These are phyloP conservation scores for Diaporthe batatas DNA, from an alignment of 2,329 filamentous ascomycete species.

Conservation along the genomic window DNA sequence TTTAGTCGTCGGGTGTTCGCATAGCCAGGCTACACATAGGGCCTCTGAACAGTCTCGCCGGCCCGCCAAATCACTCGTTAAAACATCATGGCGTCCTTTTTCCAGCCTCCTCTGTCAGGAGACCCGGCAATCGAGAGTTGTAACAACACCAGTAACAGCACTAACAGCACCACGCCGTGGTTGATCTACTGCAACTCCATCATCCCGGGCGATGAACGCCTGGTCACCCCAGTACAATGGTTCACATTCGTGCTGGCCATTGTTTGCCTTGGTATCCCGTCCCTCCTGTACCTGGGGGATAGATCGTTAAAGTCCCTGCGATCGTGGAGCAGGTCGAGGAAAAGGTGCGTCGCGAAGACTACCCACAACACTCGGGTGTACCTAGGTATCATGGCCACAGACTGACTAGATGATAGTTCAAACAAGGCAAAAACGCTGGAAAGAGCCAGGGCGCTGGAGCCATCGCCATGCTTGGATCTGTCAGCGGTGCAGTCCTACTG, in stretches of 20 bases:
- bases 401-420: constrained; percentile 37
- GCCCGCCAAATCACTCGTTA: not conserved
- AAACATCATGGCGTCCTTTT: constrained; percentile 52
- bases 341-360: constrained; percentile 31
- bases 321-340: constrained; percentile 38
- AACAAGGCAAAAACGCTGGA: constrained; percentile 28
- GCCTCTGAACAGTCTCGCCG: not conserved
- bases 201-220: constrained; percentile 44
- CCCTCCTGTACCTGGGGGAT: constrained; percentile 41
- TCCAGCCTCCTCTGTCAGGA: constrained; percentile 49
- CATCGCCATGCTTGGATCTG: constrained; percentile 40
- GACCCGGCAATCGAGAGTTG: constrained; percentile 48
- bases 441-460: constrained; percentile 37
- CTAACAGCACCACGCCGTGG: constrained; percentile 37
- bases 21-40: constrained; percentile 23
- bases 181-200: constrained; percentile 51
- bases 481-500: constrained; percentile 43
- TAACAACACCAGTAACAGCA: too few relatives aligned
- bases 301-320: constrained; percentile 10
- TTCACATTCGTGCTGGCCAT: constrained; percentile 48
- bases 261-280: constrained; percentile 45
- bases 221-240: constrained; percentile 48
- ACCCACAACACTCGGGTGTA: not conserved
- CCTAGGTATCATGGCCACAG: not conserved
- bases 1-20: constrained; percentile 37